phyloP scores from a whole-genome alignment of 2,329 filamentous ascomycete species.

The Cercospora sesami region DNA sequence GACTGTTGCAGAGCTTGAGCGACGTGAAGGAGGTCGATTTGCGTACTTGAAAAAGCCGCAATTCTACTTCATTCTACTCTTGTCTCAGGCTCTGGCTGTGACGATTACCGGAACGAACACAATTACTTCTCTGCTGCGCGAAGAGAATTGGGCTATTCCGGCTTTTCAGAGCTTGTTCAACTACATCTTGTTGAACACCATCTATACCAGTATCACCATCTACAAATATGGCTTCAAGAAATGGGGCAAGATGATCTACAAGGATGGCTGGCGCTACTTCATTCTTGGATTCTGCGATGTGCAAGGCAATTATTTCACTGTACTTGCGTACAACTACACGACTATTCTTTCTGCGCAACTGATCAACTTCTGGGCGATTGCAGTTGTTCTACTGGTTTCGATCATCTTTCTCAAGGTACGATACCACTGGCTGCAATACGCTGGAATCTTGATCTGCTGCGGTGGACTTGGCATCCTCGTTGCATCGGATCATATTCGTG shows the following conservation, averaged over 20 bases:
- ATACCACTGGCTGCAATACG: slow-evolving; percentile 82
- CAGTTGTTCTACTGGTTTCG: slow-evolving; percentile 82
- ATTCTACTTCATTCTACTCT: slow-evolving; percentile 78
- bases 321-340: slow-evolving; percentile 88
- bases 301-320: slow-evolving; percentile 96
- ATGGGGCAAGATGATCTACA: slow-evolving; percentile 63
- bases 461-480: slow-evolving; percentile 87
- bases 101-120: slow-evolving; percentile 94
- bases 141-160: slow-evolving; percentile 74
- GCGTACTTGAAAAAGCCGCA: slow-evolving; percentile 79
- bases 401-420: slow-evolving; percentile 81
- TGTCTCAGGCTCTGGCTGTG: slow-evolving; percentile 78
- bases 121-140: slow-evolving; percentile 72
- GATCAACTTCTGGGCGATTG: slow-evolving; percentile 98
- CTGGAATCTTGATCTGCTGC: slow-evolving; percentile 85
- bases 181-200: slow-evolving; percentile 77
- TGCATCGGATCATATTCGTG: slow-evolving; percentile 80
- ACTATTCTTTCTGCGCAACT: slow-evolving; percentile 91
- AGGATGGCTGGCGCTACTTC: slow-evolving; percentile 89
- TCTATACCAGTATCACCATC: slow-evolving; percentile 79
- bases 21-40: slow-evolving; percentile 51
- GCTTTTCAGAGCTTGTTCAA: slow-evolving; percentile 96
- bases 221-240: slow-evolving; percentile 74
- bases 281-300: slow-evolving; percentile 93
- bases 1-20: slow-evolving; percentile 44